Conservation (phyloP, 495 filamentous ascomycete genomes). For the Hyaloscypha bicolor region DNA sequence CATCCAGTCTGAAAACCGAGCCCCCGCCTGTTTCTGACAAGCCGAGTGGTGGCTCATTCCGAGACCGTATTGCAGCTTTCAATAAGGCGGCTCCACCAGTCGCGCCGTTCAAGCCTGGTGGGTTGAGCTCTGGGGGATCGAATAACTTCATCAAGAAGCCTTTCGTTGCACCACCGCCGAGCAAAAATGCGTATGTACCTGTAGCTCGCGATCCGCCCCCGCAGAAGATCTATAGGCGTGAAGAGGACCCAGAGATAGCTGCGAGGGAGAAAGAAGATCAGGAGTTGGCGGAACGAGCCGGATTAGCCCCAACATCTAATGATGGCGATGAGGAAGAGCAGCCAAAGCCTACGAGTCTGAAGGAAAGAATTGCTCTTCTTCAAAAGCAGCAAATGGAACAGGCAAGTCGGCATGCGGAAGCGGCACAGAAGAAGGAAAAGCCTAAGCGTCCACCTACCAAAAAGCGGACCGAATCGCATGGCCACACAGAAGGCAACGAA, state of each 20-base stretch:
- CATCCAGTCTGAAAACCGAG: slow-evolving; percentile 36
- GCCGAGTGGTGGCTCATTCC: slow-evolving; percentile 75
- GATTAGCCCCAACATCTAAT: slow-evolving; percentile 48
- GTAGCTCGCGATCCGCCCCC: slow-evolving; percentile 64
- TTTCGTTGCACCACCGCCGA: slow-evolving; percentile 95
- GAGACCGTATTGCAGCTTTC: slow-evolving; percentile 94
- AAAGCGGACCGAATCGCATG: slow-evolving; percentile 69
- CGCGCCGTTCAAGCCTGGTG: slow-evolving; percentile 81
- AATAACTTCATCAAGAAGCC: slow-evolving; percentile 91
- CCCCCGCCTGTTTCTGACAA: slow-evolving; percentile 79
- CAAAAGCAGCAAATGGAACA: slow-evolving; percentile 94
- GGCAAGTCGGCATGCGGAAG: slow-evolving; percentile 76
- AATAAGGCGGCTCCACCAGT: slow-evolving; percentile 87
- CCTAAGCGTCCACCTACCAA: slow-evolving; percentile 71
- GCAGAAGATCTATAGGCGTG: slow-evolving; percentile 78
- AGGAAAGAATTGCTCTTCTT: slow-evolving; percentile 89
- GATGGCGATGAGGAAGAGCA: slow-evolving; percentile 70
- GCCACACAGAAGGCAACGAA: slow-evolving; percentile 35
- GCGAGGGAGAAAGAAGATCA: slow-evolving; percentile 61
- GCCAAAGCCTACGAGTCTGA: slow-evolving; percentile 88
- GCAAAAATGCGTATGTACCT: slow-evolving; percentile 88
- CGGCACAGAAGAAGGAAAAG: slow-evolving; percentile 84
- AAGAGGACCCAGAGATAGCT: slow-evolving; percentile 84
- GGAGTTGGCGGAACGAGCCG: slow-evolving; percentile 61
- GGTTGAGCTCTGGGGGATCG: slow-evolving; percentile 53